Evolutionary conservation across 495 filamentous ascomycete species (phyloP).

Genomic region (Neurospora sp.): DNA sequence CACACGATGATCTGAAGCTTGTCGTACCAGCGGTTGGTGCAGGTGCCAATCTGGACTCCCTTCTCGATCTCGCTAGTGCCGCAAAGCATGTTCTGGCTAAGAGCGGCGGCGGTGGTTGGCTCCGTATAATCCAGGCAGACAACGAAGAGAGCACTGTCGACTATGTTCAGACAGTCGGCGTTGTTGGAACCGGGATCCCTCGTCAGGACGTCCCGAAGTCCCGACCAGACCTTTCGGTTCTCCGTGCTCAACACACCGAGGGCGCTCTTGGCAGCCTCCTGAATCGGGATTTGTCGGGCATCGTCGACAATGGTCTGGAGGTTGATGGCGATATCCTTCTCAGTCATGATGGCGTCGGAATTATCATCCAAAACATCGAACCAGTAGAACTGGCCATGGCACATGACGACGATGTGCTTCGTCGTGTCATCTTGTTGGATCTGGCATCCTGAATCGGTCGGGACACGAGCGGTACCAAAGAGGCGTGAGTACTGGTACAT

Average conservation of each 20-base stretch:
- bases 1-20: slow-evolving; percentile 99
- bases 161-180: slow-evolving; percentile 84
- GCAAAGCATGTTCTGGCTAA: slow-evolving; percentile 97
- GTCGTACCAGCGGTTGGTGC: slow-evolving; percentile 98
- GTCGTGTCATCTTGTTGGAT: slow-evolving; percentile 86
- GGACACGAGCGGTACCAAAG: slow-evolving; percentile 90
- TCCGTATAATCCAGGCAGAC: slow-evolving; percentile 89
- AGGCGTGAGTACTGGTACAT: slow-evolving; percentile 98
- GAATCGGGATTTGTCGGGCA: slow-evolving; percentile 76
- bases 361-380: slow-evolving; percentile 95
- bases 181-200: slow-evolving; percentile 85
- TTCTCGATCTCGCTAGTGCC: slow-evolving; percentile 84
- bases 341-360: slow-evolving; percentile 91
- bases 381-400: slow-evolving; percentile 97
- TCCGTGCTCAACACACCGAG: slow-evolving; percentile 91
- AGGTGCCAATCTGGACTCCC: slow-evolving; percentile 93
- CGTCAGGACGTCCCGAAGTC: slow-evolving; percentile 79
- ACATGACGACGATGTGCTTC: slow-evolving; percentile 89
- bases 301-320: slow-evolving; percentile 88
- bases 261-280: slow-evolving; percentile 88
- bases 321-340: slow-evolving; percentile 88
- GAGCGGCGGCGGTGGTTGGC: slow-evolving; percentile 62
- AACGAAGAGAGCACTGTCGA: slow-evolving; percentile 89
- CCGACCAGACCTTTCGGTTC: slow-evolving; percentile 93
- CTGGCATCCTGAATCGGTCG: slow-evolving; percentile 89